Conservation (phyloP, 1,284 basidiomycete genomes). For the Moesziomyces aphidis region DNA sequence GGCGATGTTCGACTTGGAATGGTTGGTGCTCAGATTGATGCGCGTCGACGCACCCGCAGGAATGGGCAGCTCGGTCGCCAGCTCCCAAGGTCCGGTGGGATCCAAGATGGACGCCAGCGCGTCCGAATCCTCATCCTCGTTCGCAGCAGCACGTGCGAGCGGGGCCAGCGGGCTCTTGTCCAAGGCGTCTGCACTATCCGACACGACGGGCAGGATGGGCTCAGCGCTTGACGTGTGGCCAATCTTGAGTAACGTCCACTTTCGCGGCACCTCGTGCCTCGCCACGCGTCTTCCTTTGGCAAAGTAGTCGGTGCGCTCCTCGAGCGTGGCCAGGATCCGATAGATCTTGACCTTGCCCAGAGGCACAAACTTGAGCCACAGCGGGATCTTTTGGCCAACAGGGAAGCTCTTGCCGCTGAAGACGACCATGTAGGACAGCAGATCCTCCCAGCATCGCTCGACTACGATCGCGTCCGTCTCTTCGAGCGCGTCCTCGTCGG, state of each 20-base stretch:
- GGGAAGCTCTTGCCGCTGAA: slow-evolving; percentile 75
- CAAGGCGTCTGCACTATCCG: slow-evolving; percentile 70
- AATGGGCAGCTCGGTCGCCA: slow-evolving; percentile 68
- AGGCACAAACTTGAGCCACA: slow-evolving; percentile 86
- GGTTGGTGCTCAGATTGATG: slow-evolving; percentile 85
- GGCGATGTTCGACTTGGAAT: slow-evolving; percentile 81
- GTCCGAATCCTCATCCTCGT: slow-evolving; percentile 50
- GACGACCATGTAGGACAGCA: slow-evolving; percentile 83
- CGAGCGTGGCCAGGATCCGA: slow-evolving; percentile 80
- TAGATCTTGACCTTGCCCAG: slow-evolving; percentile 84
- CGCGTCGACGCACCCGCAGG: slow-evolving; percentile 66
- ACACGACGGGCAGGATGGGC: slow-evolving; percentile 77
- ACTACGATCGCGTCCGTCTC: slow-evolving; percentile 85
- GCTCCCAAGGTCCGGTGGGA: slow-evolving; percentile 73
- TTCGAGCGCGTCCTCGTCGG: slow-evolving; percentile 73
- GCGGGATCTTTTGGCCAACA: slow-evolving; percentile 83
- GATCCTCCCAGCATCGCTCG: slow-evolving; percentile 90
- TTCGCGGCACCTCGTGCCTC: slow-evolving; percentile 79
- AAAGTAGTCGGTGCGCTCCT: slow-evolving; percentile 74
- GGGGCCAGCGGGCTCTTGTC: slow-evolving; percentile 69
- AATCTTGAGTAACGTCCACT: slow-evolving; percentile 76
- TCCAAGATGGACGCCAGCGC: slow-evolving; percentile 69
- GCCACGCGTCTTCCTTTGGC: slow-evolving; percentile 73
- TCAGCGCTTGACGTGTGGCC: slow-evolving; percentile 73
- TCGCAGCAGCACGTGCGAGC: slow-evolving; percentile 50